Percentiles rank a stretch among this genome's conserved stretches.
These are phyloP conservation scores for Xerocomellus amylosporus DNA, from an alignment of 768 basidiomycete genomes.

Conservation along the genomic window DNA sequence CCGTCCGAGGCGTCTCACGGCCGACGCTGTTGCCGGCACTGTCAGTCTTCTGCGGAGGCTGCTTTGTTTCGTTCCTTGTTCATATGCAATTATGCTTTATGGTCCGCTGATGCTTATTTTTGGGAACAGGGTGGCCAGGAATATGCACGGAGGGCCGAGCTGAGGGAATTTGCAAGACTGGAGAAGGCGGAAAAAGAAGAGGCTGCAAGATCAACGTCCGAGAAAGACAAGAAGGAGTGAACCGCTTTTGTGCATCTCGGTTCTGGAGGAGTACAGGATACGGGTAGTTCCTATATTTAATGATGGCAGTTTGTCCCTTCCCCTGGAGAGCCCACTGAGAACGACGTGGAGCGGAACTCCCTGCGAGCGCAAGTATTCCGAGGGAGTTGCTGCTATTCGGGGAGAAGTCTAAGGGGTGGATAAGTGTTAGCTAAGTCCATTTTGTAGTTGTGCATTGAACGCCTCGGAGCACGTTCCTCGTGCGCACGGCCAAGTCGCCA, in stretches of 20 bases:
- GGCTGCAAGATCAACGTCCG: constrained; percentile 10
- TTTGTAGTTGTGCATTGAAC: constrained; percentile 21
- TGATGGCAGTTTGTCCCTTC: background rate
- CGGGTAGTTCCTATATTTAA: constrained; percentile 3
- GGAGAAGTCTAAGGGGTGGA: background rate
- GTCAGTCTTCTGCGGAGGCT: background rate
- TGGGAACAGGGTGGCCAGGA: constrained; percentile 76
- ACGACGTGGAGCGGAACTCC: background rate
- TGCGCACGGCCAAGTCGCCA: background rate
- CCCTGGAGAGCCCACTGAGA: background rate
- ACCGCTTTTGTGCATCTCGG: constrained; percentile 1
- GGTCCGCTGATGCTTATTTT: constrained; percentile 9
- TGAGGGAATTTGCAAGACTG: constrained; percentile 37
- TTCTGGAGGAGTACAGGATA: constrained; percentile 1
- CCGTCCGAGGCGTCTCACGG: constrained; percentile 8
- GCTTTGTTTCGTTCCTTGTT: constrained; percentile 5
- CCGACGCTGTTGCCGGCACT: constrained; percentile 7
- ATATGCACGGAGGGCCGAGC: constrained; percentile 67
- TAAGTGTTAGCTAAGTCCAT: constrained; percentile 22
- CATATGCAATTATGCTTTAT: constrained; percentile 6
- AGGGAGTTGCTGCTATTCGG: background rate
- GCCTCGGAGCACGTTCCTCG: constrained; percentile 18
- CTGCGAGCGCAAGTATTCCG: background rate
- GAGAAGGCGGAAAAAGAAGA: constrained; percentile 38
- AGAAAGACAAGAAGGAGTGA: constrained; percentile 34